phyloP scores from a whole-genome alignment of 176 grass and related monocot genomes.

The Alopecurus myosuroides region DNA sequence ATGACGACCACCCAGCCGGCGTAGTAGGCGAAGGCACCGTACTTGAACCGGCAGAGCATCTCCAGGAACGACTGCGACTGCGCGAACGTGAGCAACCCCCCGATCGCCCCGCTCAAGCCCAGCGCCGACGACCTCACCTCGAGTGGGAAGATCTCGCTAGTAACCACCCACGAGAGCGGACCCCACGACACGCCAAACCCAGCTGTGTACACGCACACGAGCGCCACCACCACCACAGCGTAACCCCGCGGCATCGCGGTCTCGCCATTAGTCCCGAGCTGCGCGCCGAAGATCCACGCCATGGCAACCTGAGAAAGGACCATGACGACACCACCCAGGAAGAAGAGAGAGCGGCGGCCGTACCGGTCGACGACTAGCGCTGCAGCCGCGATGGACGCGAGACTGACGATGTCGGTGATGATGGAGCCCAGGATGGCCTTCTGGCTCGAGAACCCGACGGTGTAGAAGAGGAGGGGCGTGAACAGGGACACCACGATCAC shows the following conservation, averaged over 20 bases:
- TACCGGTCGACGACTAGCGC: constrained; percentile 29
- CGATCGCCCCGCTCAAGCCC: constrained; percentile 58
- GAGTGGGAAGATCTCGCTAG: constrained; percentile 74
- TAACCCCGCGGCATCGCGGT: constrained; percentile 35
- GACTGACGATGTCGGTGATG: constrained; percentile 49
- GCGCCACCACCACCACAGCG: constrained; percentile 49
- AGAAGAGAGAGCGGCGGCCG: constrained; percentile 45
- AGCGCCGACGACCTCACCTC: constrained; percentile 75
- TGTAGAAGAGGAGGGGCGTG: constrained; percentile 60
- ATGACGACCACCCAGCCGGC: constrained; percentile 59
- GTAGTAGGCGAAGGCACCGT: constrained; percentile 59
- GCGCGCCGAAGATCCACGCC: constrained; percentile 56
- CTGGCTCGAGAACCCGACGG: constrained; percentile 52
- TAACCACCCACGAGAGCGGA: constrained; percentile 62
- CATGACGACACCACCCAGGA: constrained; percentile 41
- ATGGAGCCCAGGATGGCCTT: constrained; percentile 49
- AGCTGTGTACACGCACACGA: constrained; percentile 57
- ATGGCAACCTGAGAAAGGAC: constrained; percentile 39
- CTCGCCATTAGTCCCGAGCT: constrained; percentile 29
- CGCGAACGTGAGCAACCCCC: constrained; percentile 50
- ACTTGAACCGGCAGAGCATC: constrained; percentile 79
- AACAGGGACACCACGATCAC: constrained; percentile 51
- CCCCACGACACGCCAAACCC: constrained; percentile 79
- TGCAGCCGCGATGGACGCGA: constrained; percentile 30
- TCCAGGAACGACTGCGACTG: constrained; percentile 74